Evolutionary conservation across 495 filamentous ascomycete genomes (phyloP).

Genomic region (Tetracladium setigerum): DNA sequence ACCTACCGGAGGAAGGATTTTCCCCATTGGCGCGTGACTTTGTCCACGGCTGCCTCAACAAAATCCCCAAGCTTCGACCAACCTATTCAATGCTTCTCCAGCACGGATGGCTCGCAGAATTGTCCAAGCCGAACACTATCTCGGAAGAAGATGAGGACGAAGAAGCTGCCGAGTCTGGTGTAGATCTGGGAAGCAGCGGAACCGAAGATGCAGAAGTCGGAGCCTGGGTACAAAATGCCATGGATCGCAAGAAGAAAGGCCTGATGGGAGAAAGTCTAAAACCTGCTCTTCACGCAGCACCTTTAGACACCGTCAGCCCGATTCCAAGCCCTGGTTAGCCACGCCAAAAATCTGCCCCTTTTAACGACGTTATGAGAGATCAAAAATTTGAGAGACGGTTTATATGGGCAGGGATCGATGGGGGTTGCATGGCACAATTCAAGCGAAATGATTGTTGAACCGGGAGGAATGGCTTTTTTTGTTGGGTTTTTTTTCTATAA

Average conservation of each 20-base stretch:
- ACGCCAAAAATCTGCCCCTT: no score
- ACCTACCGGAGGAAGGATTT: slow-evolving; percentile 69
- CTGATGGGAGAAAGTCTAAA: slow-evolving; percentile 38
- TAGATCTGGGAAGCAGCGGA: slow-evolving; percentile 38
- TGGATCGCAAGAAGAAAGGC: slow-evolving; percentile 53
- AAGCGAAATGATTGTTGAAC: no score
- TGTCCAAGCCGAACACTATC: slow-evolving; percentile 80
- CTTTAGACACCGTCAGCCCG: slow-evolving; percentile 51
- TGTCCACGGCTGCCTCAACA: slow-evolving; percentile 83
- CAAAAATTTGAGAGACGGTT: no score
- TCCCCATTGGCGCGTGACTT: slow-evolving; percentile 79
- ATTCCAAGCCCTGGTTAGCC: slow-evolving; percentile 13
- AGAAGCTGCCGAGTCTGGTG: slow-evolving; percentile 32
- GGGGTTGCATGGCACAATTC: no score
- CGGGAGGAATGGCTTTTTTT: no score
- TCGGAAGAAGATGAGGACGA: slow-evolving; percentile 60
- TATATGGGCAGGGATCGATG: no score
- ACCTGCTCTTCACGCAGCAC: slow-evolving; percentile 73
- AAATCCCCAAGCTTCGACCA: slow-evolving; percentile 81
- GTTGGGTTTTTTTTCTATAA: no score
- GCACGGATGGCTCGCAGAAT: slow-evolving; percentile 77
- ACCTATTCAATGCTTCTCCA: slow-evolving; percentile 82
- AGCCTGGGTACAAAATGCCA: slow-evolving; percentile 71
- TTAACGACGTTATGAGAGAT: no score
- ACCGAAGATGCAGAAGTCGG: slow-evolving; percentile 63